Evolutionary conservation across 352 stramenopile genomes (phyloP), one percentile per base, ranked within the genome.

Genomic region (Phytophthora podocarpi): DNA sequence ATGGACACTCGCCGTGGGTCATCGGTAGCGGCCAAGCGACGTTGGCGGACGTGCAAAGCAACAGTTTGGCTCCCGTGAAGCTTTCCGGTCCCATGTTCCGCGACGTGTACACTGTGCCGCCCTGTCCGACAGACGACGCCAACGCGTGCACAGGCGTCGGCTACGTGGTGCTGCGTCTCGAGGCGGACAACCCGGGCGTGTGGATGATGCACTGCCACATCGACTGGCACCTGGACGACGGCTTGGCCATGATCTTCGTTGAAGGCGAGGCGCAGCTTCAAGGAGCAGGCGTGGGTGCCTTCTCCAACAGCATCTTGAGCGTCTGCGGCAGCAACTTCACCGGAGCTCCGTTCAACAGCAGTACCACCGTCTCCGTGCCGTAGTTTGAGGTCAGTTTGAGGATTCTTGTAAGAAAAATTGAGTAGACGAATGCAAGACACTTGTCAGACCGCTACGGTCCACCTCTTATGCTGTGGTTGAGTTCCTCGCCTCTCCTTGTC

Each of bases 181-280:
- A 65, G 15, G 43, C 67, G 7, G 60, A 74, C 58, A 75, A 78
- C 20, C 61, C 61, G 16, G 66, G 63, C n/a, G n/a, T n/a, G n/a
- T n/a, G n/a, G n/a, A n/a, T n/a, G n/a, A n/a, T n/a, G n/a, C n/a
- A n/a, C n/a, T 78, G 70, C 54, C 70, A 79, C 41, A 66, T 79
- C 27, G 67, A 79, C 30, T 71, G 57, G 67, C 56, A 56, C 58
- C 39, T 70, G 26, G 47, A 47, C 6, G 37, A 12, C 4, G 70
- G 70, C 5, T 40, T 79, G 34, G 67, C 31, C 20, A 72, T 79
- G 67, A 55, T 72, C 34, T 61, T 74, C 28, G 49, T 77, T 16
- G 68, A 71, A 36, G 54, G 55, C n/a, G 43, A 70, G 37, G 16
- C 20, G 34, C 27, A 64, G 42, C 40, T 67, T 32, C 42, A 55